Evolutionary conservation across 2,329 filamentous ascomycete species (phyloP), one percentile per base, ranked within the genome.

Genomic region (Sporothrix globosa): DNA sequence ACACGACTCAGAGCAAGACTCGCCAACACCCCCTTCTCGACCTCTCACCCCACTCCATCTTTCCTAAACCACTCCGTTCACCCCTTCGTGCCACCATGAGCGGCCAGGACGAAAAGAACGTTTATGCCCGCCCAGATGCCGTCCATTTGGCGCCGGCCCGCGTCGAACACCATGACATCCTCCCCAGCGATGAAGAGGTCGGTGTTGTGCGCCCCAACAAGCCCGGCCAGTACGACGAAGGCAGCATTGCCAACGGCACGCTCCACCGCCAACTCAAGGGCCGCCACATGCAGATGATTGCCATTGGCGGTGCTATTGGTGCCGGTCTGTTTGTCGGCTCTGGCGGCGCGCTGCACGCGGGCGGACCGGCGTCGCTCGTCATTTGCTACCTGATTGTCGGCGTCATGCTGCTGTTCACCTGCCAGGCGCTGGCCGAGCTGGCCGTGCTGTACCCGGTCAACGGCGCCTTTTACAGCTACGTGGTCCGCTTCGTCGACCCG

Each of bases 311-410:
- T 75, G 79, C 82, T 17, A 83, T 83, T 63, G 81, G 82, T 71
- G 81, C 81, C 73, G 90, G 91, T 81, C 83, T 92, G 11, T 92
- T 92, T 77, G 88, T 93, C 71, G 87, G 89, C 63, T 90, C 89
- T 2, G 90, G 89, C 65, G 78, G 78, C 56, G 88, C 88, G 48
- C 80, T 91, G 68, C 80, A 83, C 30, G 81, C 78, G n/a, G 90
- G 88, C 76, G 90, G 90, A 34, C 90, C 89, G 19, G 81, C 79
- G 2, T 74, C 81, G 10, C 75, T 84, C 73, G 76, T 85, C 48
- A 82, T 85, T 73, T 82, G 82, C 73, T 89, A 88, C 76, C 74
- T 82, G 9, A 83, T 88, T 72, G 82, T 89, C 75, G 86, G 87
- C 71, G 70, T 83, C 74, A 87, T 89, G 84, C 80, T 89, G 74